phyloP scores from a whole-genome alignment of 805 yeast genomes.

The Candida odintsovae region DNA sequence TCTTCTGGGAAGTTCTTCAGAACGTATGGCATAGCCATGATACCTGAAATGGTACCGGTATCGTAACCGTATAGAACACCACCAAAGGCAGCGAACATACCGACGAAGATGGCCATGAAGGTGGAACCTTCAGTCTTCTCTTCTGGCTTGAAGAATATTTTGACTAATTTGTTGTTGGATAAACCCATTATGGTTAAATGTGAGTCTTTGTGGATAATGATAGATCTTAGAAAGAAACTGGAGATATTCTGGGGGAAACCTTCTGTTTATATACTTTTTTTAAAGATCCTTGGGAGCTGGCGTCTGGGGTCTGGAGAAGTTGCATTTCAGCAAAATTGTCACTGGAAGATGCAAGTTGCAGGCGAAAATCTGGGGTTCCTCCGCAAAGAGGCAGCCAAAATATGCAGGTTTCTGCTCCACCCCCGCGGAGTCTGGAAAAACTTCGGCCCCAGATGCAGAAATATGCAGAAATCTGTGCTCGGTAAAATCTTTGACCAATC shows the following conservation, averaged over 20 bases:
- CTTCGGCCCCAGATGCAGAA: neutral
- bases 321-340: too few relatives aligned
- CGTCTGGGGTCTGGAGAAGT: neutral
- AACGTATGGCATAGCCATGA: slow-evolving; percentile 57
- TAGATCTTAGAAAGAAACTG: neutral
- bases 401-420: neutral
- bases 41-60: slow-evolving; percentile 62
- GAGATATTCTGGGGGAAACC: neutral
- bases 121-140: slow-evolving; percentile 45
- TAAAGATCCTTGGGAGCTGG: neutral
- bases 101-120: slow-evolving; percentile 42
- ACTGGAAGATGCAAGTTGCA: neutral
- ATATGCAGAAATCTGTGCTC: neutral
- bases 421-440: neutral
- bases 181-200: neutral
- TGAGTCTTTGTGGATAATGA: neutral
- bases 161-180: slow-evolving; percentile 6
- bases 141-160: slow-evolving; percentile 36
- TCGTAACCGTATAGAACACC: slow-evolving; percentile 65
- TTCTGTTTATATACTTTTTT: neutral
- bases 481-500: neutral
- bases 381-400: neutral
- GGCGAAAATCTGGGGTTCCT: neutral
- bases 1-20: slow-evolving; percentile 34
- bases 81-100: slow-evolving; percentile 61